Conservation (phyloP, 768 basidiomycete genomes). For the Tubosaeta sp. region DNA sequence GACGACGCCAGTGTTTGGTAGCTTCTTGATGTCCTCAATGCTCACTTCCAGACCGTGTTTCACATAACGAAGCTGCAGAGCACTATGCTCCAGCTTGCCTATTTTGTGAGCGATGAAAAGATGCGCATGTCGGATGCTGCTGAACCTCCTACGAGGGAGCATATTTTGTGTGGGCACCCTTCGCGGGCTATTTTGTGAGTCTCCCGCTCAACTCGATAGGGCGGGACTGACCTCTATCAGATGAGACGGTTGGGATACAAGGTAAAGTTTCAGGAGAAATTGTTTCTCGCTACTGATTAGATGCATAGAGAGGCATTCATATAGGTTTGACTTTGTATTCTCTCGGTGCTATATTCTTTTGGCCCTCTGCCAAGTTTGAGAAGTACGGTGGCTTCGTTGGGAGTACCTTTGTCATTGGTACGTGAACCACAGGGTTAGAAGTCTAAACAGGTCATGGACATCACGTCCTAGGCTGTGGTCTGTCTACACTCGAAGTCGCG, state of each 20-base stretch:
- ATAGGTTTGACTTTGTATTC: conserved; percentile 57
- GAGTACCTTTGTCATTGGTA: conserved; percentile 67
- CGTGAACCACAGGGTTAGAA: conserved; percentile 6
- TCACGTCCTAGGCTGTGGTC: conserved; percentile 48
- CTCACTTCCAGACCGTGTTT: conserved; percentile 72
- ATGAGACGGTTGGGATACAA: conserved; percentile 67
- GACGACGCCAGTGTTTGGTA: conserved; percentile 28
- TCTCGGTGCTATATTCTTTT: conserved; percentile 70
- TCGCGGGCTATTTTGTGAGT: conserved; percentile 55
- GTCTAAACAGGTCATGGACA: background rate
- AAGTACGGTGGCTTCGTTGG: conserved; percentile 73
- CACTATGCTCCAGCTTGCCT: conserved; percentile 70
- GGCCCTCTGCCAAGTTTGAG: conserved; percentile 66
- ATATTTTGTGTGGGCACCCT: conserved; percentile 57
- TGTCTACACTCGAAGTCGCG: conserved; percentile 64
- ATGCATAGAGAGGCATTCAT: conserved; percentile 52
- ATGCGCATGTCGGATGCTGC: background rate
- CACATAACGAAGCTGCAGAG: conserved; percentile 65
- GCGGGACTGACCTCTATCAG: conserved; percentile 28
- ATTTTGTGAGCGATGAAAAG: conserved; percentile 45
- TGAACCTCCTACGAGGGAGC: conserved; percentile 40
- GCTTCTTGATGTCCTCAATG: conserved; percentile 65
- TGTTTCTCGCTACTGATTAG: background rate
- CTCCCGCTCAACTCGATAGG: background rate
- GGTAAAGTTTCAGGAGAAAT: conserved; percentile 24